phyloP scores from a whole-genome alignment of 331 rosid genomes.

The Ulmus americana region DNA sequence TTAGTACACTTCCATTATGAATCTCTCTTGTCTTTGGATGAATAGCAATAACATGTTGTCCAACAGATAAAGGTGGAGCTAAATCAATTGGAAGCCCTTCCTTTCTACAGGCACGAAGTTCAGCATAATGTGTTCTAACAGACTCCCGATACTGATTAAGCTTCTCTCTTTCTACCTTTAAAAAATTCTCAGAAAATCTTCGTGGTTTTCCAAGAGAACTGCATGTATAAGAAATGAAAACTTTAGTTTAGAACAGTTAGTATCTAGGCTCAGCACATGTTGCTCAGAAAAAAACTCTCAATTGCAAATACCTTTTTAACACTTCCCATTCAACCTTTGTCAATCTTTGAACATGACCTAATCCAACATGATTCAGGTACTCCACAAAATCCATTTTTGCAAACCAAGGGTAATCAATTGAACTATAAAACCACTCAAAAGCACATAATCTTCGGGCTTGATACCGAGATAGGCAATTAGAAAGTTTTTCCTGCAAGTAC shows the following conservation, averaged over 20 bases:
- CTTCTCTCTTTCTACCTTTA: slow-evolving; percentile 78
- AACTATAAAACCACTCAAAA: slow-evolving; percentile 96
- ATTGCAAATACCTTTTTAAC: slow-evolving; percentile 63
- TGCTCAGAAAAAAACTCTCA: slow-evolving; percentile 27
- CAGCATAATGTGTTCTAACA: slow-evolving; percentile 82
- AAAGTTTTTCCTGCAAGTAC: slow-evolving; percentile 58
- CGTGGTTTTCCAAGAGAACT: slow-evolving; percentile 96
- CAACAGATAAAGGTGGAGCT: slow-evolving; percentile 76
- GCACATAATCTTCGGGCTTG: slow-evolving; percentile 75
- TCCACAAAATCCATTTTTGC: slow-evolving; percentile 85
- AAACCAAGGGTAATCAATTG: slow-evolving; percentile 95
- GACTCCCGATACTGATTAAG: slow-evolving; percentile 82
- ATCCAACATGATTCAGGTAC: slow-evolving; percentile 88
- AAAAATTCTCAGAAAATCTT: slow-evolving; percentile 75
- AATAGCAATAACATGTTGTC: slow-evolving; percentile 73
- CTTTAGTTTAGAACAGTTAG: slow-evolving; percentile 5
- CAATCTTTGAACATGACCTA: slow-evolving; percentile 91
- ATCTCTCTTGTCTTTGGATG: slow-evolving; percentile 74
- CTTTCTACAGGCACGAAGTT: slow-evolving; percentile 67
- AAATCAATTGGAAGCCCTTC: slow-evolving; percentile 88
- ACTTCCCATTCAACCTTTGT: slow-evolving; percentile 98
- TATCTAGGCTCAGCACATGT: slow-evolving; percentile 14
- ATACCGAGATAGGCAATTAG: slow-evolving; percentile 56
- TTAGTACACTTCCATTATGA: slow-evolving; percentile 75
- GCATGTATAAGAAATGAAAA: slow-evolving; percentile 34